Base-by-base conservation (phyloP, 1,284 basidiomycete species). In the Melampsora americana region DNA sequence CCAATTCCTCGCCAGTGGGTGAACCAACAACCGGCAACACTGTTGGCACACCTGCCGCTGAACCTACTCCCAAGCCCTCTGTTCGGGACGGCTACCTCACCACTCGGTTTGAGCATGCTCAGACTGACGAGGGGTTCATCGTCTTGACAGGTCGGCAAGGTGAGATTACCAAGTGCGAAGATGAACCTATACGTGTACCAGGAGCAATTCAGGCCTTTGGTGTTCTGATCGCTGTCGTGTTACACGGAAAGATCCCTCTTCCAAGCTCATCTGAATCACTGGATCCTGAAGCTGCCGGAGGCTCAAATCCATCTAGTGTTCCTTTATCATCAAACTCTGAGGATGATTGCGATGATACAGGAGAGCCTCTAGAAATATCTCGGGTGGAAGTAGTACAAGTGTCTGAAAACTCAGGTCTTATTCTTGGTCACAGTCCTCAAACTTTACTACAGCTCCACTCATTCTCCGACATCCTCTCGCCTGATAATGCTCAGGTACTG, bases 151-250 rank as follows among this genome's bases (percentile, higher is more conserved):
- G 73, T 39, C 46, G 73, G 16, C 67, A 48, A n/a, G 73, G 59
- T 53, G 46, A 67, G 35, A 46, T 68, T 28, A 75, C 66, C 23
- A 35, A 23, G 7, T 75, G 73, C 23, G 73, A 75, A 59, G 73
- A 75, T 26, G 73, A 75, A 61, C 92, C 92, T 0, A 94, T 95
- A 69, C 88, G 89, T 12, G 89, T 90, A 0, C 92, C 92, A 2
- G 92, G 92, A 1, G 90, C 92, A 0, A 87, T 94, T 0, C 92
- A 95, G 83, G 89, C 89, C 0, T 95, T 91, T 81, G 92, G 92
- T 11, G 90, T 93, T 0, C 85, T 94, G 20, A 86, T 95, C 66
- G 91, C 88, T 0, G 84, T 93, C 1, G 88, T 91, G 78, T 88
- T 88, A 90, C 1, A 84, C 84, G 2, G 89, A 86, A 28, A 56